Base-by-base conservation (phyloP, 345 rosid species). In the Brassica incana region DNA sequence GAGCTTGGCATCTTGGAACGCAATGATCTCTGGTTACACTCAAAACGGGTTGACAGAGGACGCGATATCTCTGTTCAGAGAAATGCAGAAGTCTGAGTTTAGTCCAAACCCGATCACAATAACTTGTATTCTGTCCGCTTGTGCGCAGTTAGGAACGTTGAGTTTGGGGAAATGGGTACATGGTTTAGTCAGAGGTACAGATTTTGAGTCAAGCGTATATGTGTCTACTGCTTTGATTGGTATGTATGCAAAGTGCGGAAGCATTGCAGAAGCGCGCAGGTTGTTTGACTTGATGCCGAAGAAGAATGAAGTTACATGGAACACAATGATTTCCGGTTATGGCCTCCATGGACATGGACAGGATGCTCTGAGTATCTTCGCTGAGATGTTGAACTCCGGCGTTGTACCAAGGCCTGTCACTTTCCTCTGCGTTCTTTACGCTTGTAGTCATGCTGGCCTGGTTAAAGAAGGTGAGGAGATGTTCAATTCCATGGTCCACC, bases 221-320 rank as follows among this genome's bases (percentile, higher is more conserved):
- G 92, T 91, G 33, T 85, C 95, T 65, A 90, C 93, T 35, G 92
- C 92, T 76, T 78, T 92, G 77, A 85, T 92, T 25, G 96, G 87
- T 78, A 92, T 91, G 97, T 87, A 91, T 80, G 88, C 92, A 1
- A 92, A 92, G 80, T 91, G 97, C 60, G 94, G 97, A 69, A 88
- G 85, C 86, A 85, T 89, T 70, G 83, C 5, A 12, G 90, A 87
- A 84, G 92, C 97, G 73, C 86, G 88, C 6, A 48, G 65, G 54
- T 75, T 90, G 77, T 92, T 91, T 83, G 85, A 91, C 69, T 74
- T 15, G 67, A 86, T 86, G 81, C 86, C 86, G 0, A 83, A 79
- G 83, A 92, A 85, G 86, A 89, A 90, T 71, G 92, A 81, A 73
- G 92, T 92, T 23, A 89, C 96, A 77, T 92, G 97, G 97, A 92